Percentiles rank a stretch among this genome's conserved stretches.
phyloP scores from a whole-genome alignment of 148 eudicot species.

The Simmondsia chinensis region DNA sequence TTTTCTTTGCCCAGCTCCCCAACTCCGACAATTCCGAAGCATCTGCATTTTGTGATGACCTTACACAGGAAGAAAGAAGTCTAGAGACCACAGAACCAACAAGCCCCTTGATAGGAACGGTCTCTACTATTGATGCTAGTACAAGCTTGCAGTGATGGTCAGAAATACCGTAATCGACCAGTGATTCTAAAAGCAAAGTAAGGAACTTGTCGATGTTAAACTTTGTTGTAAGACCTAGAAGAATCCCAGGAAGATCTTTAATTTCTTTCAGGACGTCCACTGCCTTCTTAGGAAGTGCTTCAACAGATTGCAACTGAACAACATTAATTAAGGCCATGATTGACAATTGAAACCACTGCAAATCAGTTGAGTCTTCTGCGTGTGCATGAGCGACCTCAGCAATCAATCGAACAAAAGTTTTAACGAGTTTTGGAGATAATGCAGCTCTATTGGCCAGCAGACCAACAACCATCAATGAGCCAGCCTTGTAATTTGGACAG shows the following conservation, averaged over 20 bases:
- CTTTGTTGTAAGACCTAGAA: slow-evolving; percentile 45
- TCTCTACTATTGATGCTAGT: slow-evolving; percentile 43
- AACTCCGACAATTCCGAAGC: slow-evolving; percentile 27
- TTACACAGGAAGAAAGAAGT: slow-evolving; percentile 49
- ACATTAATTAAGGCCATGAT: slow-evolving; percentile 65
- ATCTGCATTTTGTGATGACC: slow-evolving; percentile 26
- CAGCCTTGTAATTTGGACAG: slow-evolving; percentile 65
- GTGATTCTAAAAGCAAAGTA: slow-evolving; percentile 50
- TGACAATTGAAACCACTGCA: slow-evolving; percentile 57
- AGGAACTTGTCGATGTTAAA: slow-evolving; percentile 77
- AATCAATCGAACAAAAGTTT: slow-evolving; percentile 51
- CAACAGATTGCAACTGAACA: slow-evolving; percentile 76
- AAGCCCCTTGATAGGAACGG: slow-evolving; percentile 33
- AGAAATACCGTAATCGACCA: slow-evolving; percentile 51
- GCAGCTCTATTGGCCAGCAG: slow-evolving; percentile 58
- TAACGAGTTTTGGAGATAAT: slow-evolving; percentile 55
- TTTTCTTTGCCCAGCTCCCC: slow-evolving; percentile 50
- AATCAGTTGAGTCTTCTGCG: slow-evolving; percentile 41
- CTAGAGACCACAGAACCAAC: slow-evolving; percentile 37
- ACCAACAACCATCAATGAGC: slow-evolving; percentile 71
- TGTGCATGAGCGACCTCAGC: slow-evolving; percentile 53
- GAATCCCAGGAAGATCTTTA: slow-evolving; percentile 56
- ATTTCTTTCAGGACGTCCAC: slow-evolving; percentile 44
- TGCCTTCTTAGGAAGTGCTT: slow-evolving; percentile 65
- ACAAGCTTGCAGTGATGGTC: slow-evolving; percentile 39